Conservation (phyloP, 805 yeast genomes). For the Priceomyces melissophilus region DNA sequence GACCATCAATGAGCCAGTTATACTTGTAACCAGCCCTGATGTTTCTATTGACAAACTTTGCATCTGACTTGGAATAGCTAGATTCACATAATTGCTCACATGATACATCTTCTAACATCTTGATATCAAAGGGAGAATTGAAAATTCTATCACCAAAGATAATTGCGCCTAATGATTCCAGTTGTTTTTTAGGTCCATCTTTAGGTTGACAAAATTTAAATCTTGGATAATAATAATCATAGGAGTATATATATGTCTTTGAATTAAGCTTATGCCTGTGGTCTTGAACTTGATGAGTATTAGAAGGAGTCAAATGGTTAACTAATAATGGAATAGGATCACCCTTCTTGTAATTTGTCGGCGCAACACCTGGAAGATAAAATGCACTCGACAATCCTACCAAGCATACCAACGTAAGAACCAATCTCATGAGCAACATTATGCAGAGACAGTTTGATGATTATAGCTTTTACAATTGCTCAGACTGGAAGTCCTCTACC, state of each 20-base stretch:
- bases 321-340: conserved; percentile 77
- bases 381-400: conserved; percentile 47
- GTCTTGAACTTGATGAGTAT: conserved; percentile 31
- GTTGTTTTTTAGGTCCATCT: conserved; percentile 64
- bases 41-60: conserved; percentile 71
- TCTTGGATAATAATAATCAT: conserved; percentile 78
- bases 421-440: too few species aligned
- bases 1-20: conserved; percentile 93
- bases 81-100: conserved; percentile 68
- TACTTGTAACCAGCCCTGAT: conserved; percentile 80
- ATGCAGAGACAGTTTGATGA: too few species aligned
- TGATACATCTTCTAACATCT: conserved; percentile 67
- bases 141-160: conserved; percentile 94
- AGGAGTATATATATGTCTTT: conserved; percentile 63
- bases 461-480: too few species aligned
- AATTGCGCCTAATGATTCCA: conserved; percentile 89
- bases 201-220: conserved; percentile 82
- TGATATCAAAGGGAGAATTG: conserved; percentile 81
- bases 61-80: conserved; percentile 61
- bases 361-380: conserved; percentile 95
- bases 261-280: conserved; percentile 30
- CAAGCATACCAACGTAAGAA: conserved; percentile 13
- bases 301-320: conserved; percentile 84
- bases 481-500: too few species aligned
- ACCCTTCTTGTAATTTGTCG: conserved; percentile 75